Percentiles rank a stretch among this genome's conserved stretches.
phyloP scores from a whole-genome alignment of 2,329 filamentous ascomycete genomes.

The Sclerotinia trifoliorum region DNA sequence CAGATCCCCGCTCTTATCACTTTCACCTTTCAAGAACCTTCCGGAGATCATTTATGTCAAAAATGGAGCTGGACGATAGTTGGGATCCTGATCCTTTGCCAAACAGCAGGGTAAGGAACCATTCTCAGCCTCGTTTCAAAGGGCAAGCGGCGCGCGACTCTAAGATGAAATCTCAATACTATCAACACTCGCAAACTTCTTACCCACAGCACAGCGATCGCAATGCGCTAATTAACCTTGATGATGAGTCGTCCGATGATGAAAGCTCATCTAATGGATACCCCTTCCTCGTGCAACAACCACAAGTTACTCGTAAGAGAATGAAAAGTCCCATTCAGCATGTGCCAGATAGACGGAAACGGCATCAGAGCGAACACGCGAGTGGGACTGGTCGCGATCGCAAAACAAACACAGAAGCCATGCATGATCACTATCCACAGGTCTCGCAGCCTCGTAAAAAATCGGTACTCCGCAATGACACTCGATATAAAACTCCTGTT shows the following conservation, averaged over 20 bases:
- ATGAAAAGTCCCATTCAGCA: background rate
- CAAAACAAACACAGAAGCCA: background rate
- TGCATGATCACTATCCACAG: background rate
- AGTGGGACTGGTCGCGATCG: background rate
- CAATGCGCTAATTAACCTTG: background rate
- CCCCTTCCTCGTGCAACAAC: background rate
- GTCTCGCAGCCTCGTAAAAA: background rate
- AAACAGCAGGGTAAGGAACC: background rate
- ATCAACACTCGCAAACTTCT: background rate
- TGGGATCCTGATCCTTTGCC: slow-evolving; percentile 17
- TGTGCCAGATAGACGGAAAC: background rate
- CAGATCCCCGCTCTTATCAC: background rate
- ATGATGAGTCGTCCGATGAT: background rate
- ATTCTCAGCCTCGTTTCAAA: background rate
- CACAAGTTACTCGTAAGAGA: slow-evolving; percentile 4
- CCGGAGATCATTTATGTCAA: background rate
- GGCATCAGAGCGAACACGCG: slow-evolving; percentile 18
- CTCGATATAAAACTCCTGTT: background rate
- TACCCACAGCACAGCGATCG: background rate
- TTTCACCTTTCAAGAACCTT: background rate
- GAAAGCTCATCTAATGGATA: slow-evolving; percentile 2
- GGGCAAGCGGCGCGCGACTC: background rate
- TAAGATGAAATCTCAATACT: background rate
- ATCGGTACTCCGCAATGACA: background rate
- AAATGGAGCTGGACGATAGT: slow-evolving; percentile 2